Conservation (phyloP, 192 early-diverging fungal species). For the Irineochytrium annulatum region DNA sequence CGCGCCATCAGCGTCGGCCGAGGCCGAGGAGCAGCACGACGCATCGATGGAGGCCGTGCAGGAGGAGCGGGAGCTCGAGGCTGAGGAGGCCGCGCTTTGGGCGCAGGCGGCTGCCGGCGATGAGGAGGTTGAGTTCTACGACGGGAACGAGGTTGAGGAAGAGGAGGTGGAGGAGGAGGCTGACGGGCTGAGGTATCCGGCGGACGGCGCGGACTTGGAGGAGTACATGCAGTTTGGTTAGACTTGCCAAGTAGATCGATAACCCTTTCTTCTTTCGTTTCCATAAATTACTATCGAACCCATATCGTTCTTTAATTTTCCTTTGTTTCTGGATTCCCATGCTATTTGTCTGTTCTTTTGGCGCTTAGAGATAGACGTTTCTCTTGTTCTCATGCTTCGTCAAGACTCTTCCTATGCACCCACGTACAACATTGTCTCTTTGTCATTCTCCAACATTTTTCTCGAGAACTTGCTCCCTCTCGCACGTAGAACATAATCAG, state of each 20-base stretch:
- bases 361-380: too few species aligned
- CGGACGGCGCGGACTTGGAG: background rate
- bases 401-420: too few species aligned
- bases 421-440: too few species aligned
- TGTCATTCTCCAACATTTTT: too few species aligned
- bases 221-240: constrained; percentile 5
- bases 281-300: too few species aligned
- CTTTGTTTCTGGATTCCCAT: too few species aligned
- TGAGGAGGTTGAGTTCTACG: constrained; percentile 1
- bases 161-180: background rate
- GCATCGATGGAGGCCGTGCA: background rate
- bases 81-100: constrained; percentile 2
- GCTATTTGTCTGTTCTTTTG: background rate
- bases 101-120: constrained; percentile 2
- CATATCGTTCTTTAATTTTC: too few species aligned
- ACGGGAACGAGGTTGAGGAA: constrained; percentile 3
- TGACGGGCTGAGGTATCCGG: background rate
- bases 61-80: background rate
- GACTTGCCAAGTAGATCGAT: too few species aligned
- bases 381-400: too few species aligned
- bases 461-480: too few species aligned
- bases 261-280: too few species aligned
- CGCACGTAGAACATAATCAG: too few species aligned
- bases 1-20: background rate
- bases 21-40: background rate